Conservation (phyloP, 164 flowering plant species). For the Chimonanthus salicifolius region DNA sequence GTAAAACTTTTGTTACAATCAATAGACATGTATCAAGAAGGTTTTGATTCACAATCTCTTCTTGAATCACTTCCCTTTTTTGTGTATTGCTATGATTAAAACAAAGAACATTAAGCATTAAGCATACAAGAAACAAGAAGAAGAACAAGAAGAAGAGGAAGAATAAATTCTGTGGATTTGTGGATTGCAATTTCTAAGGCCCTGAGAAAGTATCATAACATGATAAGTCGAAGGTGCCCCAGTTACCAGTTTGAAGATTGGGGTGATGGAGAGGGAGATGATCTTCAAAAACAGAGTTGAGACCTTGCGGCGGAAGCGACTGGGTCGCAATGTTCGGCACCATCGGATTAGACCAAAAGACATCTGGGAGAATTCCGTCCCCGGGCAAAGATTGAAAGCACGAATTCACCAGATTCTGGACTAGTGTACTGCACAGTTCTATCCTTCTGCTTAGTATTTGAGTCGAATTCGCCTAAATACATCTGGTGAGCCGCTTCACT, state of each 20-base stretch:
- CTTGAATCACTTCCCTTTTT: background rate
- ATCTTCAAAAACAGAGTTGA: constrained; percentile 22
- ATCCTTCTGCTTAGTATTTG: background rate
- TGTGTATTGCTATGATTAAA: background rate
- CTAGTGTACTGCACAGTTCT: constrained; percentile 1
- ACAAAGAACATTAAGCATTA: background rate
- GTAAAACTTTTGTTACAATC: background rate
- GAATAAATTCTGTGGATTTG: background rate
- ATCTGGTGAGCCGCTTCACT: background rate
- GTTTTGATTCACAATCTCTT: background rate
- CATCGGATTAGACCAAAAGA: constrained; percentile 26
- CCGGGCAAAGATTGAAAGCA: constrained; percentile 12
- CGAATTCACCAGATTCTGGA: constrained; percentile 6
- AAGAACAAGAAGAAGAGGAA: background rate
- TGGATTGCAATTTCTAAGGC: constrained; percentile 10
- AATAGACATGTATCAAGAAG: background rate
- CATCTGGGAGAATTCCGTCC: constrained; percentile 17
- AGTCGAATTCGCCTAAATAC: constrained; percentile 1
- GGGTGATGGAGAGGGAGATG: constrained; percentile 6
- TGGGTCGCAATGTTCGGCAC: constrained; percentile 22
- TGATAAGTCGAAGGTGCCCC: constrained; percentile 37
- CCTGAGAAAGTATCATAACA: constrained; percentile 20
- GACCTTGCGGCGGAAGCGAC: constrained; percentile 24
- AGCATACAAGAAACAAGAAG: background rate
- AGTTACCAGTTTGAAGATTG: constrained; percentile 19